A percentile compares a stretch with the other conserved stretches of the same genome.
Evolutionary conservation across 345 rosid species (phyloP).

Genomic region (Garcia nutans): DNA sequence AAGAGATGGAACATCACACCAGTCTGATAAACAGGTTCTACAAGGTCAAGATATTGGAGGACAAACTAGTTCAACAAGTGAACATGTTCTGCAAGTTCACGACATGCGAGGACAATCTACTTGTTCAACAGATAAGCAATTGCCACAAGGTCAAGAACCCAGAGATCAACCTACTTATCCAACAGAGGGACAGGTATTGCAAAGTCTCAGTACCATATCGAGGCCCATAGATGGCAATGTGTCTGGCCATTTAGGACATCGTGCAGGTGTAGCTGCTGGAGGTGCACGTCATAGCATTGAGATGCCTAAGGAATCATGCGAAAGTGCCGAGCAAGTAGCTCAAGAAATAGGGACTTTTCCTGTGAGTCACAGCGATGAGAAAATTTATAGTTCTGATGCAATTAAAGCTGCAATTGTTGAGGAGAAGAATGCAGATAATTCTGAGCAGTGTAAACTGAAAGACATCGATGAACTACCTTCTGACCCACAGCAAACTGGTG

Average conservation of each 20-base stretch:
- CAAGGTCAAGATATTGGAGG: slow-evolving; percentile 1
- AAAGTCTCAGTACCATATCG: slow-evolving; percentile 9
- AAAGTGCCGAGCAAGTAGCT: slow-evolving; percentile 27
- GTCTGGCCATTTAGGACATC: slow-evolving; percentile 19
- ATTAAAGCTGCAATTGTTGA: slow-evolving; percentile 29
- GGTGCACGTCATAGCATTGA: slow-evolving; percentile 18
- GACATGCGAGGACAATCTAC: slow-evolving; percentile 8
- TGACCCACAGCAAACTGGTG: slow-evolving; percentile 40
- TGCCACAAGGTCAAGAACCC: neutral
- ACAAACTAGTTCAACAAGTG: slow-evolving; percentile 1
- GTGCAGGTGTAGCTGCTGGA: slow-evolving; percentile 9
- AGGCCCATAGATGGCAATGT: slow-evolving; percentile 20
- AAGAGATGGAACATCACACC: slow-evolving; percentile 30
- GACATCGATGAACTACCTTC: slow-evolving; percentile 21
- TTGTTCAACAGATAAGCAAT: slow-evolving; percentile 8
- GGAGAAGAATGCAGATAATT: slow-evolving; percentile 28
- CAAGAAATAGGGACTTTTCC: slow-evolving; percentile 20
- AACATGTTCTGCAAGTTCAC: slow-evolving; percentile 7
- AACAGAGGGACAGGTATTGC: neutral
- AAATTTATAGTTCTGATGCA: slow-evolving; percentile 29
- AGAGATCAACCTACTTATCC: slow-evolving; percentile 1
- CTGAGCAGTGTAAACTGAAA: slow-evolving; percentile 24
- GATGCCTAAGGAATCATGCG: slow-evolving; percentile 23
- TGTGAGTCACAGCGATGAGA: slow-evolving; percentile 26
- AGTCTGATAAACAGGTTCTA: slow-evolving; percentile 18